Percentiles rank a stretch among this genome's conserved stretches.
Evolutionary conservation across 768 basidiomycete genomes (phyloP).

Genomic region (Holtermannia corniformis): DNA sequence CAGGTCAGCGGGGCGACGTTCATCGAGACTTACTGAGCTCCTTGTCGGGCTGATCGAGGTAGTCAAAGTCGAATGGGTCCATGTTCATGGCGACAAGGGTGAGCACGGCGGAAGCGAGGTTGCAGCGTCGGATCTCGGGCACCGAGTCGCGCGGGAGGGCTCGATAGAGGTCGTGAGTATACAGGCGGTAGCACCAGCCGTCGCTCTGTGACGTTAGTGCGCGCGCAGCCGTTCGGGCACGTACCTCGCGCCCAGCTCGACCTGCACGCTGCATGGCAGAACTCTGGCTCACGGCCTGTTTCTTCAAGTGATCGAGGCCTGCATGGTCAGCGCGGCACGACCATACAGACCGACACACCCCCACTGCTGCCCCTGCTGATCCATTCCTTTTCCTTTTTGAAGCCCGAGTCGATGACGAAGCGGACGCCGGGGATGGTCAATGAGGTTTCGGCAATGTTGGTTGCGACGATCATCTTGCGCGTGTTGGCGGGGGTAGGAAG

Average conservation of each 20-base stretch:
- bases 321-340: background rate
- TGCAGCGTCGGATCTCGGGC: slow-evolving; percentile 85
- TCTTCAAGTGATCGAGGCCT: slow-evolving; percentile 40
- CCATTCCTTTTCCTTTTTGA: slow-evolving; percentile 89
- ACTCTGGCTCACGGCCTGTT: slow-evolving; percentile 74
- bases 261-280: slow-evolving; percentile 81
- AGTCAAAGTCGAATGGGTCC: slow-evolving; percentile 68
- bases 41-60: slow-evolving; percentile 76
- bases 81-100: slow-evolving; percentile 77
- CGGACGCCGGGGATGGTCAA: slow-evolving; percentile 94
- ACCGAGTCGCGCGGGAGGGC: slow-evolving; percentile 57
- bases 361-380: slow-evolving; percentile 48
- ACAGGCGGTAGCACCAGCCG: slow-evolving; percentile 84
- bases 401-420: slow-evolving; percentile 92
- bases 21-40: slow-evolving; percentile 55
- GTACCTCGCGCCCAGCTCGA: slow-evolving; percentile 86
- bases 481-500: slow-evolving; percentile 53
- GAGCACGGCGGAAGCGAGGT: slow-evolving; percentile 70
- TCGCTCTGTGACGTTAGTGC: slow-evolving; percentile 48
- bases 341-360: slow-evolving; percentile 47
- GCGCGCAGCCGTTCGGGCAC: slow-evolving; percentile 6
- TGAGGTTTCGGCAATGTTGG: slow-evolving; percentile 96
- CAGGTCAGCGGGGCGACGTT: background rate
- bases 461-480: slow-evolving; percentile 88
- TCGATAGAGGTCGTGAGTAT: slow-evolving; percentile 71